phyloP scores from a whole-genome alignment of 441 rosid species.

The Arabidopsis hybrid region DNA sequence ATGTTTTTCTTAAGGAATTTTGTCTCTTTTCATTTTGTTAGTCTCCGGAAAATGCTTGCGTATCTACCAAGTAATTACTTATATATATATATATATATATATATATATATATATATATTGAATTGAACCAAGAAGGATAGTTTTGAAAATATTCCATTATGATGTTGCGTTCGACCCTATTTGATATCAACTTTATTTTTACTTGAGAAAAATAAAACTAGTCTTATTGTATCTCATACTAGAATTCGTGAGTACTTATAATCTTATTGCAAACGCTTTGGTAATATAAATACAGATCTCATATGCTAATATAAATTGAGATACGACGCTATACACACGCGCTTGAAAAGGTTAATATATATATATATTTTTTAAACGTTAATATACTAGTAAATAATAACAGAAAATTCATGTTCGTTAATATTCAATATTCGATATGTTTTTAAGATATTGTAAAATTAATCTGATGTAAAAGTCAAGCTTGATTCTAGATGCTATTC shows the following conservation, averaged over 20 bases:
- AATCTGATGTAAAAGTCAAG: slow-evolving; percentile 37
- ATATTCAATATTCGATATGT: slow-evolving; percentile 17
- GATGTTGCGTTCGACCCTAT: slow-evolving; percentile 26
- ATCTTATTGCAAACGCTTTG: neutral
- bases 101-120: neutral
- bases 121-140: neutral
- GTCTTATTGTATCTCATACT: neutral
- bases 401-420: neutral
- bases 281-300: slow-evolving; percentile 7
- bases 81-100: neutral
- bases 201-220: neutral
- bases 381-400: neutral
- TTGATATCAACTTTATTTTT: neutral
- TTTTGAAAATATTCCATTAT: slow-evolving; percentile 5
- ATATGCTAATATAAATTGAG: too few species aligned
- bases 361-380: too few species aligned
- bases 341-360: neutral
- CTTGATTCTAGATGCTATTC: slow-evolving; percentile 22
- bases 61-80: slow-evolving; percentile 24
- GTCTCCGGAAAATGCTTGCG: slow-evolving; percentile 14
- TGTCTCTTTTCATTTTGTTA: slow-evolving; percentile 9
- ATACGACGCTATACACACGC: neutral
- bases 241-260: slow-evolving; percentile 8
- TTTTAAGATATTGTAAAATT: slow-evolving; percentile 26
- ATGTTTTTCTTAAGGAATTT: slow-evolving; percentile 28